A percentile compares a stretch with the other conserved stretches of the same genome.
Evolutionary conservation across 345 rosid species (phyloP).

Genomic region (Eucalyptus pauciflora): DNA sequence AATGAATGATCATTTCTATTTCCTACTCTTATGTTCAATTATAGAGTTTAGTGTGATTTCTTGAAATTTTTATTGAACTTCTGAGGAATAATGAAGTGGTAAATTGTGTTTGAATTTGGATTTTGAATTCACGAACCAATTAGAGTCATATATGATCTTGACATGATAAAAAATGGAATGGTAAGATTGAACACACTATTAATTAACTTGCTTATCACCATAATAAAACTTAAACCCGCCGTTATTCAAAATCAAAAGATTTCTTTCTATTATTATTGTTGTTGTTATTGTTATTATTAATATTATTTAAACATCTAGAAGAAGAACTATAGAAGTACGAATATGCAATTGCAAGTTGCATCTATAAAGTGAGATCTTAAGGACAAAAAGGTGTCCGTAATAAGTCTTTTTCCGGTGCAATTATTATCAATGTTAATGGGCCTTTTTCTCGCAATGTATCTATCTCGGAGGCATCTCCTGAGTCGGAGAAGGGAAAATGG

Average conservation of each 20-base stretch:
- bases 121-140: not conserved
- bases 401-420: not conserved
- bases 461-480: constrained; percentile 39
- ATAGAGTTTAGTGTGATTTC: not conserved
- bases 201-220: not conserved
- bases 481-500: constrained; percentile 16
- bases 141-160: not conserved
- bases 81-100: not conserved
- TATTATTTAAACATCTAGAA: not conserved
- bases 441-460: not conserved
- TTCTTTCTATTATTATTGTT: not conserved
- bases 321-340: not conserved
- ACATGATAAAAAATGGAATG: not conserved
- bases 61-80: not conserved
- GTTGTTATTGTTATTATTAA: too few species aligned
- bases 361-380: not conserved
- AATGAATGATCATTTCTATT: not conserved
- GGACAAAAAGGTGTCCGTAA: not conserved
- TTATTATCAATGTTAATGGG: not conserved
- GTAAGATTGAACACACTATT: not conserved
- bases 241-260: not conserved
- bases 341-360: not conserved
- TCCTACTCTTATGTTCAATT: not conserved
- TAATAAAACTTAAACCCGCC: not conserved
- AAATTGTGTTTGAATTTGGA: not conserved